Percentiles rank a stretch among this genome's conserved stretches.
These are phyloP conservation scores for Batrachochytrium dendrobatidis DNA, from an alignment of 371 early-diverging fungal genomes.

Conservation along the genomic window DNA sequence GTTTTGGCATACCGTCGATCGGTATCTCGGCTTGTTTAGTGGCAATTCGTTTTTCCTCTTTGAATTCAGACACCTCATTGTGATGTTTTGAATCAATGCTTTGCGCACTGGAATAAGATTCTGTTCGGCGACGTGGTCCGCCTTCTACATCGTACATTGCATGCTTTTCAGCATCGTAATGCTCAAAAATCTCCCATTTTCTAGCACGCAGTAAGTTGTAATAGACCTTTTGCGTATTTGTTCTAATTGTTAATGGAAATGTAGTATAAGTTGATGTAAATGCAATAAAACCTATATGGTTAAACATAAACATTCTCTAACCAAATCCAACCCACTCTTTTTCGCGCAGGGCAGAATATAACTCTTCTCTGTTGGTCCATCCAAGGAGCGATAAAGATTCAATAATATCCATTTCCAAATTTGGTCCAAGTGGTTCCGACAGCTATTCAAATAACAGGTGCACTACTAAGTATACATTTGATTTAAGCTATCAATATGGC, in stretches of 20 bases:
- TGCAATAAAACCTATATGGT: no score
- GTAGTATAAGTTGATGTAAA: neutral
- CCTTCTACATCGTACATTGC: slow-evolving; percentile 16
- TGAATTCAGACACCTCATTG: slow-evolving; percentile 7
- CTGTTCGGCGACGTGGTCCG: slow-evolving; percentile 27
- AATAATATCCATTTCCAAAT: slow-evolving; percentile 29
- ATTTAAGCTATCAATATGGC: neutral
- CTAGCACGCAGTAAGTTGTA: slow-evolving; percentile 51
- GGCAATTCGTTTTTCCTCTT: no score
- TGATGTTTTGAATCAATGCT: slow-evolving; percentile 5
- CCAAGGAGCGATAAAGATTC: slow-evolving; percentile 37
- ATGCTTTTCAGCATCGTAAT: slow-evolving; percentile 23
- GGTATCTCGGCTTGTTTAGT: no score
- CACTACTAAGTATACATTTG: neutral
- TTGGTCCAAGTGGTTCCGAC: neutral
- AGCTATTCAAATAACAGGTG: no score
- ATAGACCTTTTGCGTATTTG: slow-evolving; percentile 50
- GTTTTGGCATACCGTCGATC: no score
- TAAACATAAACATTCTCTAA: no score
- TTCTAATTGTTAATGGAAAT: slow-evolving; percentile 1
- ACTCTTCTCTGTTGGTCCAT: slow-evolving; percentile 35
- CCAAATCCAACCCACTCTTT: slow-evolving; percentile 22
- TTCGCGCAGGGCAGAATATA: slow-evolving; percentile 28
- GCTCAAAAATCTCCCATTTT: slow-evolving; percentile 46
- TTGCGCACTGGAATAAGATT: slow-evolving; percentile 21